These are phyloP conservation scores for Kondoa subrosea DNA, from an alignment of 768 basidiomycete species.

Conservation along the genomic window DNA sequence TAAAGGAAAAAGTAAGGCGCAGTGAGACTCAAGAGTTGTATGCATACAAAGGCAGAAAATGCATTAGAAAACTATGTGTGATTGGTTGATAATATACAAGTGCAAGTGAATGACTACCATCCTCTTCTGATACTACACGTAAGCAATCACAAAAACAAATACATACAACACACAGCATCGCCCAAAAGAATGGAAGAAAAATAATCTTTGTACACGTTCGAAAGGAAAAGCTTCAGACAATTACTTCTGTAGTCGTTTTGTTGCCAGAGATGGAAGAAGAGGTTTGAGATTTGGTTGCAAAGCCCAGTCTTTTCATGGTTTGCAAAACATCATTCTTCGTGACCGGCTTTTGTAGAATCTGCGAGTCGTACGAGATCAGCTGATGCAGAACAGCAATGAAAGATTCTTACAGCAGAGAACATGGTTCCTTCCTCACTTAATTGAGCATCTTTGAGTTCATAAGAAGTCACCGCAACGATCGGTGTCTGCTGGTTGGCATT, in stretches of 20 bases:
- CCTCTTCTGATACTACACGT: not conserved
- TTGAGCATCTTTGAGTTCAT: slow-evolving; percentile 18
- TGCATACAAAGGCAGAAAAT: no score
- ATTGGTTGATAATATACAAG: not conserved
- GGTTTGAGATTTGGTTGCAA: slow-evolving; percentile 7
- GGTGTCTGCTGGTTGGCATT: slow-evolving; percentile 87
- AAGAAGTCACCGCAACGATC: slow-evolving; percentile 58
- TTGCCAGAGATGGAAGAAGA: not conserved
- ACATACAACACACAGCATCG: not conserved
- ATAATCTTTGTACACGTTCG: no score
- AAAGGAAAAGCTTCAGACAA: not conserved
- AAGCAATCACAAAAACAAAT: not conserved
- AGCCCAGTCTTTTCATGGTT: slow-evolving; percentile 23
- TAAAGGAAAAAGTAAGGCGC: not conserved
- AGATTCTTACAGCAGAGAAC: slow-evolving; percentile 23
- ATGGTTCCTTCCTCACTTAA: slow-evolving; percentile 25
- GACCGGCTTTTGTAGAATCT: not conserved
- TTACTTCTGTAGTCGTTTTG: not conserved
- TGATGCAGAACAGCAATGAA: slow-evolving; percentile 11
- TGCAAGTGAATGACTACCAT: not conserved
- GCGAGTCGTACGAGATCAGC: no score
- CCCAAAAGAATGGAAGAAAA: no score
- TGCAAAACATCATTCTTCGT: slow-evolving; percentile 25
- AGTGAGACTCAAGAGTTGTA: no score
- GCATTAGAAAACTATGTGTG: no score